Evolutionary conservation across 805 yeast species (phyloP).

Genomic region (Metschnikowia reukaufii): DNA sequence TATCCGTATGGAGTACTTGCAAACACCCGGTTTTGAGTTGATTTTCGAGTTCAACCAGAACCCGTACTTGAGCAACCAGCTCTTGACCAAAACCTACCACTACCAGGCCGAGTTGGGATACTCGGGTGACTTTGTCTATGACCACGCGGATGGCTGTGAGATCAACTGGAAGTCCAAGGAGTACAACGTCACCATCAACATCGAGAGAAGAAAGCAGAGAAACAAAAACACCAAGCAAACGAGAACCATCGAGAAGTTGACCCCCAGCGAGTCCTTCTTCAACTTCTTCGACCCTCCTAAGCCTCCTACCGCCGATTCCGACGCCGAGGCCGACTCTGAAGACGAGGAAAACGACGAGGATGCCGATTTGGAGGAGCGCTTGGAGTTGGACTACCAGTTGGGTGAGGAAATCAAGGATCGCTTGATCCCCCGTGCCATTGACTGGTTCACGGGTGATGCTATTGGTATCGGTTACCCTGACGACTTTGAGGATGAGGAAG

Average conservation of each 20-base stretch:
- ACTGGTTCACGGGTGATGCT: slow-evolving; percentile 98
- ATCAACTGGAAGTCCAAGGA: slow-evolving; percentile 83
- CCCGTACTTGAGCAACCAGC: slow-evolving; percentile 71
- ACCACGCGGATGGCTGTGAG: slow-evolving; percentile 89
- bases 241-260: slow-evolving; percentile 88
- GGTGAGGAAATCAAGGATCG: slow-evolving; percentile 97
- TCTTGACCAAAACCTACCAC: slow-evolving; percentile 81
- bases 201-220: slow-evolving; percentile 96
- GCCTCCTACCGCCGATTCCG: slow-evolving; percentile 58
- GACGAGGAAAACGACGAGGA: slow-evolving; percentile 60
- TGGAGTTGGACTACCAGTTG: slow-evolving; percentile 90
- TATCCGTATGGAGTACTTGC: slow-evolving; percentile 75
- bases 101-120: slow-evolving; percentile 93
- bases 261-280: slow-evolving; percentile 95
- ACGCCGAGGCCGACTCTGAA: slow-evolving; percentile 48
- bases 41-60: slow-evolving; percentile 77
- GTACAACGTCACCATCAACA: slow-evolving; percentile 75
- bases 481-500: slow-evolving; percentile 61
- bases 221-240: slow-evolving; percentile 96
- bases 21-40: slow-evolving; percentile 84
- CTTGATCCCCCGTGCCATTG: slow-evolving; percentile 92
- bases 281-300: slow-evolving; percentile 93
- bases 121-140: slow-evolving; percentile 94
- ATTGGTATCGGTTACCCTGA: slow-evolving; percentile 66
- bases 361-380: slow-evolving; percentile 74